phyloP scores from a whole-genome alignment of 1,284 basidiomycete genomes.

The Bothia castanella region DNA sequence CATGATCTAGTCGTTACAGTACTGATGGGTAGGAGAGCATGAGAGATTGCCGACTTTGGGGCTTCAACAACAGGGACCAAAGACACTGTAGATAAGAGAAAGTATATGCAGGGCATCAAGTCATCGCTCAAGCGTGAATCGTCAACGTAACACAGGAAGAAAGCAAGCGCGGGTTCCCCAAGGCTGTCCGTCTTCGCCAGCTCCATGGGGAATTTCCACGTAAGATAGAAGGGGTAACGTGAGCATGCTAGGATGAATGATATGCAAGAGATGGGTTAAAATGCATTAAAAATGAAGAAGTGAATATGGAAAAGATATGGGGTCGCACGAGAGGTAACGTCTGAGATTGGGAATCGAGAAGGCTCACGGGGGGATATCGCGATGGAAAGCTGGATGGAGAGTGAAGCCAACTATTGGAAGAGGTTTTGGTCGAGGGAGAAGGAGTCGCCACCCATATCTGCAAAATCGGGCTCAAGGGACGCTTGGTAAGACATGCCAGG shows the following conservation, averaged over 20 bases:
- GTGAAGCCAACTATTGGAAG: constrained; percentile 37
- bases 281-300: constrained; percentile 28
- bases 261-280: constrained; percentile 34
- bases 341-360: neutral
- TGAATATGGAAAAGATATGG: constrained; percentile 14
- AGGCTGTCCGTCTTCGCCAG: constrained; percentile 12
- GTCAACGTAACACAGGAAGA: constrained; percentile 23
- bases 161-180: constrained; percentile 14
- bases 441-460: constrained; percentile 49
- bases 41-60: constrained; percentile 21
- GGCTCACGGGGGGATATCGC: constrained; percentile 14
- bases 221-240: constrained; percentile 18
- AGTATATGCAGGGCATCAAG: constrained; percentile 26
- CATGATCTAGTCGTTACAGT: constrained; percentile 70
- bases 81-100: constrained; percentile 21
- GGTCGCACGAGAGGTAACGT: constrained; percentile 7
- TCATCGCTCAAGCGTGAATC: constrained; percentile 26
- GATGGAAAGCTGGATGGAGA: neutral
- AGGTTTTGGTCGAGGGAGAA: constrained; percentile 42
- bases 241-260: constrained; percentile 27
- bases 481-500: constrained; percentile 19
- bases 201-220: constrained; percentile 19
- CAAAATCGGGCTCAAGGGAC: constrained; percentile 35
- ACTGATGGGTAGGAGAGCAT: constrained; percentile 31
- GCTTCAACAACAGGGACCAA: constrained; percentile 25